Evolutionary conservation across 1,284 basidiomycete genomes (phyloP), one percentile per base, ranked within the genome.

Genomic region (Tilletia horrida): DNA sequence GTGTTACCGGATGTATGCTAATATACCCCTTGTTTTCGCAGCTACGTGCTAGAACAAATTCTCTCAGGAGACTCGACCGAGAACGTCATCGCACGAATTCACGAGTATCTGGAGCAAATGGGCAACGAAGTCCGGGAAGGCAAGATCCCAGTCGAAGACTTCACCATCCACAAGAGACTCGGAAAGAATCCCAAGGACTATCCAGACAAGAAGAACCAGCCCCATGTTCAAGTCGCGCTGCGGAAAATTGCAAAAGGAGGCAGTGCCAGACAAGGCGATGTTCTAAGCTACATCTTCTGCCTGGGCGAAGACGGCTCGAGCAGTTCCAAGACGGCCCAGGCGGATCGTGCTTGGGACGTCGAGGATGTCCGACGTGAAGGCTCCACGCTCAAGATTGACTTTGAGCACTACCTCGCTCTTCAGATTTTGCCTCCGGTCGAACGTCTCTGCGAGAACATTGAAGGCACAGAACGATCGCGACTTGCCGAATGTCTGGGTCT

Each of bases 211-310:
- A 97, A 97, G 83, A 88, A 86, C 50, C 93, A 95, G 76, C 95
- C 95, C 1, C 96, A 98, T 78, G 96, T 98, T 0, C 93, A 97
- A 77, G 96, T 99, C 14, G 95, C 95, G 0, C 84, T 96, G 67
- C 87, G 92, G 35, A 89, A 96, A 89, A 95, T 94, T 83, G 86
- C 88, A 1, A 90, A 88, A 73, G 93, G 93, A 40, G 88, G 87
- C 3, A 88, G 87, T 21, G 90, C 92, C 0, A 88, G 90, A 45
- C 87, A 87, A 2, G 93, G 95, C 62, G 94, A 97, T 82, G 94
- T 99, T 68, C 91, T 99, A 70, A 89, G 94, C 0, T 99, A 98
- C 82, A 87, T 98, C 66, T 97, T 98, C 80, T 98, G 95, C 80
- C 76, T 91, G 1, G 87, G 88, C 3, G 87, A 89, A 21, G 89